Percentiles rank a stretch among this genome's conserved stretches.
Evolutionary conservation across 352 stramenopile species (phyloP).

Genomic region (Phytopythium ostracodes): DNA sequence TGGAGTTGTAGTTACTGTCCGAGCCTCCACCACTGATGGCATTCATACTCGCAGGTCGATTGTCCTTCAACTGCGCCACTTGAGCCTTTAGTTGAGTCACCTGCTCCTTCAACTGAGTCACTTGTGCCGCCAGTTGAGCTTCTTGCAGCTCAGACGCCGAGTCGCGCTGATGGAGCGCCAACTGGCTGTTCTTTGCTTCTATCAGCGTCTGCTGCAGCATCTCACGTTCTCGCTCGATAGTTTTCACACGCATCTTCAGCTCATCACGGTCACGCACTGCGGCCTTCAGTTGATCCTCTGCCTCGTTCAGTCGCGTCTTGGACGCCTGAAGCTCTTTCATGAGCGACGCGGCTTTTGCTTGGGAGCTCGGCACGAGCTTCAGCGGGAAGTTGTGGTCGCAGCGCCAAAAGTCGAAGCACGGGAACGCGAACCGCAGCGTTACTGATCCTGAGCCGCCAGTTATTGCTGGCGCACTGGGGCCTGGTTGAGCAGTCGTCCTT

Average conservation of each 20-base stretch:
- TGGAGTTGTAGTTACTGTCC: not conserved
- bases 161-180: not conserved
- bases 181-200: not conserved
- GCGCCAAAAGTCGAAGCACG: constrained; percentile 33
- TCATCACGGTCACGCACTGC: not conserved
- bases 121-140: not conserved
- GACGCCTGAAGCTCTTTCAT: constrained; percentile 10
- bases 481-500: no score
- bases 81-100: not conserved
- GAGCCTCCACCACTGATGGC: not conserved
- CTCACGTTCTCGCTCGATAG: not conserved
- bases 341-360: constrained; percentile 12
- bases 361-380: constrained; percentile 13
- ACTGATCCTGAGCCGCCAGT: not conserved
- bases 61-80: not conserved
- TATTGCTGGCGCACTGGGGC: no score
- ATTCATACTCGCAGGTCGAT: not conserved
- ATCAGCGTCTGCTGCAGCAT: not conserved
- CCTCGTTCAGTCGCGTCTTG: not conserved
- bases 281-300: not conserved
- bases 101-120: not conserved
- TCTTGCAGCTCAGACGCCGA: not conserved
- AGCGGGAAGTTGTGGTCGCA: constrained; percentile 30
- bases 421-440: constrained; percentile 29
- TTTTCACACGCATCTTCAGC: not conserved